A percentile compares a stretch with the other conserved stretches of the same genome.
Evolutionary conservation across 2,329 filamentous ascomycete genomes (phyloP).

Genomic region (Paraphaeosphaeria minitans): DNA sequence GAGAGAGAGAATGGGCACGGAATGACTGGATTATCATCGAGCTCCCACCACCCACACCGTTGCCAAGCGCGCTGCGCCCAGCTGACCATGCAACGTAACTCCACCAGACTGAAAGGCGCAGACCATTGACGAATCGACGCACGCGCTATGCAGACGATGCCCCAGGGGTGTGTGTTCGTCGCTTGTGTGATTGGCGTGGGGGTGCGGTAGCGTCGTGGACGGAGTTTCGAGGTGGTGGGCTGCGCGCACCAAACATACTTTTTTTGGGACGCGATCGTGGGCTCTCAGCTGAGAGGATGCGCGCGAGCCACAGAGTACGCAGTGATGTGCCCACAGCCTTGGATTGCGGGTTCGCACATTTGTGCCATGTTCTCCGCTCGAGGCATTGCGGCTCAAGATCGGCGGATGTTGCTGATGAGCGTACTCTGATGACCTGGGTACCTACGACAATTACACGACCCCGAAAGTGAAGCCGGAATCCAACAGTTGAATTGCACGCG

Average conservation of each 20-base stretch:
- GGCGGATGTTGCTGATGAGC: neutral
- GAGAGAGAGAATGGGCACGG: neutral
- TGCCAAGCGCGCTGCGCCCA: conserved; percentile 7
- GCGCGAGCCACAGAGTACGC: neutral
- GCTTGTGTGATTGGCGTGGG: neutral
- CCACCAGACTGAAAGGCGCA: neutral
- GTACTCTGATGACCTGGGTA: too few species aligned
- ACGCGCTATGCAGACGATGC: neutral
- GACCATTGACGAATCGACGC: neutral
- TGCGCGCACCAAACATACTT: neutral
- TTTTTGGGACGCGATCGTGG: neutral
- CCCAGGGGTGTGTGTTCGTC: neutral
- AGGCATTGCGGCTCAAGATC: neutral
- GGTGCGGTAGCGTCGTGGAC: neutral
- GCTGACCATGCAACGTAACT: neutral
- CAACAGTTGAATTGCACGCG: too few species aligned
- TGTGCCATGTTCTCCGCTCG: neutral
- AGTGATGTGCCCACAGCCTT: neutral
- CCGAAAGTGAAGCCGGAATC: too few species aligned
- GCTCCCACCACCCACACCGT: neutral
- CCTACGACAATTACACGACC: too few species aligned
- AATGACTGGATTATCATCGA: conserved; percentile 1
- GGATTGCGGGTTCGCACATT: neutral
- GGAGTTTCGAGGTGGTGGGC: conserved; percentile 2
- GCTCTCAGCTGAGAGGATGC: neutral